Evolutionary conservation across 2,329 filamentous ascomycete species (phyloP).

Genomic region (Coniochaeta pulveracea): DNA sequence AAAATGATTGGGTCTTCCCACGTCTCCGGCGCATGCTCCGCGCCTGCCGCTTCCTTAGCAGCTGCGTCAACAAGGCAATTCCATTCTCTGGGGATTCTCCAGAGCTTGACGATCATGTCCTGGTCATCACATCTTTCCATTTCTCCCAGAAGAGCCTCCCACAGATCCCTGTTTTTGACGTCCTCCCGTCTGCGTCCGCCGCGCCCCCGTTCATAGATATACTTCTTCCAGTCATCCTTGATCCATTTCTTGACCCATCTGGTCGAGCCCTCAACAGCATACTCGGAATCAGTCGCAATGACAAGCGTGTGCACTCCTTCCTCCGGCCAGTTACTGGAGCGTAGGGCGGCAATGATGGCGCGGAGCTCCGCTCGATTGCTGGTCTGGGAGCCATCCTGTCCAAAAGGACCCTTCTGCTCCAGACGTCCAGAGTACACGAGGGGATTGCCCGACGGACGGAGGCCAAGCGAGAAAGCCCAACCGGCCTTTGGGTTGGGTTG

Average conservation of each 20-base stretch:
- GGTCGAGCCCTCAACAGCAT: conserved; percentile 34
- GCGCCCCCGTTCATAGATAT: not conserved
- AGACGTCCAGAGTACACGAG: conserved; percentile 20
- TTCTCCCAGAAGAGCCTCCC: conserved; percentile 33
- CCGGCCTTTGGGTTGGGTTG: conserved; percentile 22
- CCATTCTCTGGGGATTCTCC: conserved; percentile 30
- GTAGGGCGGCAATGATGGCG: conserved; percentile 37
- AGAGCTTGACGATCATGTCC: conserved; percentile 30
- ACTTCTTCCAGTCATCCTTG: conserved; percentile 30
- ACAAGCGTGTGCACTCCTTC: conserved; percentile 30
- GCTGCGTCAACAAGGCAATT: conserved; percentile 29
- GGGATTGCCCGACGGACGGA: conserved; percentile 4
- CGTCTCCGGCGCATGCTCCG: conserved; percentile 2
- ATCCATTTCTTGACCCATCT: conserved; percentile 30
- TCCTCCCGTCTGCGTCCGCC: conserved; percentile 7
- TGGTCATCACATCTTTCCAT: conserved; percentile 17
- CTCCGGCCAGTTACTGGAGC: conserved; percentile 28
- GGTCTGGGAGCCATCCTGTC: conserved; percentile 23
- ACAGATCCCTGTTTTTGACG: conserved; percentile 41
- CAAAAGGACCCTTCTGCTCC: conserved; percentile 30
- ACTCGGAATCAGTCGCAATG: conserved; percentile 42
- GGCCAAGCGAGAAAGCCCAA: conserved; percentile 24
- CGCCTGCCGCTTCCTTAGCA: conserved; percentile 21
- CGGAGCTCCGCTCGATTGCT: conserved; percentile 45
- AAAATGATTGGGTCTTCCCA: too few relatives aligned